Percentiles rank a stretch among this genome's conserved stretches.
These are phyloP conservation scores for Spencermartinsiella europaea DNA, from an alignment of 805 yeast species.

Conservation along the genomic window DNA sequence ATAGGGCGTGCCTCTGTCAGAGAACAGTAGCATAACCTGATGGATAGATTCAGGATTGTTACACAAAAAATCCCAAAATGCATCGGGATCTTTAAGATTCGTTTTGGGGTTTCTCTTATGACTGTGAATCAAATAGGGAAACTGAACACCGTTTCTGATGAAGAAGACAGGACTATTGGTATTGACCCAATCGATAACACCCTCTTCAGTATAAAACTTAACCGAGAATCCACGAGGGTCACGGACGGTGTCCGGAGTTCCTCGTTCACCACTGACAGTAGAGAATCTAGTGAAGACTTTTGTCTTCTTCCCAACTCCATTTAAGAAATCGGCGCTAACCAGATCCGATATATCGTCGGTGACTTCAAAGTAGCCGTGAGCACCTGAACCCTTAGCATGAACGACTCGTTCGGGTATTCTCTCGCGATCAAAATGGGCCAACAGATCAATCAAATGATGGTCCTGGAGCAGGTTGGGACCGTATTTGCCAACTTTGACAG, in stretches of 20 bases:
- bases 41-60: constrained; percentile 70
- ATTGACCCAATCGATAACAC: constrained; percentile 78
- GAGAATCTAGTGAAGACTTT: constrained; percentile 67
- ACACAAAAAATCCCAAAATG: constrained; percentile 81
- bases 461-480: constrained; percentile 83
- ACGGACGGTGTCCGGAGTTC: constrained; percentile 77
- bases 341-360: constrained; percentile 79
- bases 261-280: constrained; percentile 82
- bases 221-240: constrained; percentile 85
- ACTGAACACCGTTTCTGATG: constrained; percentile 78
- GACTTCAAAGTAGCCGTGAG: constrained; percentile 79
- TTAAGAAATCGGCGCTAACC: constrained; percentile 62
- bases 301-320: constrained; percentile 68
- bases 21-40: constrained; percentile 67
- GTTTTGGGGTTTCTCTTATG: constrained; percentile 82
- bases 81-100: constrained; percentile 70
- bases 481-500: constrained; percentile 46
- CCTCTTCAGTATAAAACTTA: constrained; percentile 78
- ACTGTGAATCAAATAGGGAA: constrained; percentile 84
- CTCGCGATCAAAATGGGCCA: constrained; percentile 86
- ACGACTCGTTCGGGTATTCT: constrained; percentile 90
- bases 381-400: constrained; percentile 92
- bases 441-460: constrained; percentile 69
- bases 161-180: constrained; percentile 85
- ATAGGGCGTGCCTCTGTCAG: constrained; percentile 80